Percentiles rank a stretch among this genome's conserved stretches.
phyloP scores from a whole-genome alignment of 1,139 yeast genomes.

The Candida anutae region DNA sequence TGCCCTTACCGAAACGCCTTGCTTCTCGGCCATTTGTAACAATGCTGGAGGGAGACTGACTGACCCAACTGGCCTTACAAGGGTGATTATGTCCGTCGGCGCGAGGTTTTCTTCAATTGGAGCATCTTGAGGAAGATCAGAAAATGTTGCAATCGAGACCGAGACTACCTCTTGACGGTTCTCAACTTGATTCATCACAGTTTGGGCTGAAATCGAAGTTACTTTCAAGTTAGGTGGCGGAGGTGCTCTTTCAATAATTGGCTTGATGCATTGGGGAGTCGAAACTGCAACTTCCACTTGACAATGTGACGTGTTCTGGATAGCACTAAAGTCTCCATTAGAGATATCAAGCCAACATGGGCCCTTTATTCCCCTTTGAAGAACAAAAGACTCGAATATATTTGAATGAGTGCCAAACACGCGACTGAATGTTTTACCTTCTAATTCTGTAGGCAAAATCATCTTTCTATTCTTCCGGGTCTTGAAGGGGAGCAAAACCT shows the following conservation, averaged over 20 bases:
- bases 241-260: conserved; percentile 34
- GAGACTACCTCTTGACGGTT: conserved; percentile 85
- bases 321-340: conserved; percentile 51
- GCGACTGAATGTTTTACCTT: conserved; percentile 70
- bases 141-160: conserved; percentile 65
- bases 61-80: conserved; percentile 66
- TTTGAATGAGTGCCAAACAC: conserved; percentile 75
- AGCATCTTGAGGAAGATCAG: conserved; percentile 62
- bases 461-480: conserved; percentile 45
- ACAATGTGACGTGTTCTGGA: conserved; percentile 74
- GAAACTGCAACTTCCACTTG: conserved; percentile 60
- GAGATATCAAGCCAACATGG: conserved; percentile 90
- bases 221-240: conserved; percentile 59
- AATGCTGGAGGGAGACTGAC: conserved; percentile 70
- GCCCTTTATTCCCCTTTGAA: conserved; percentile 85
- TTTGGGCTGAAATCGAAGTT: conserved; percentile 72
- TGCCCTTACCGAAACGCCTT: conserved; percentile 39
- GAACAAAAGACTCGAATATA: conserved; percentile 78
- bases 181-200: conserved; percentile 61
- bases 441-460: conserved; percentile 52
- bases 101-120: conserved; percentile 49
- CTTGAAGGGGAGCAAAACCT: conserved; percentile 66
- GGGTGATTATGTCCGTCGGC: conserved; percentile 56
- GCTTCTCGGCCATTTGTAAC: conserved; percentile 46
- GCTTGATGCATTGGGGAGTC: conserved; percentile 42